phyloP scores from a whole-genome alignment of 306 rosid species.

The Quercus robur region DNA sequence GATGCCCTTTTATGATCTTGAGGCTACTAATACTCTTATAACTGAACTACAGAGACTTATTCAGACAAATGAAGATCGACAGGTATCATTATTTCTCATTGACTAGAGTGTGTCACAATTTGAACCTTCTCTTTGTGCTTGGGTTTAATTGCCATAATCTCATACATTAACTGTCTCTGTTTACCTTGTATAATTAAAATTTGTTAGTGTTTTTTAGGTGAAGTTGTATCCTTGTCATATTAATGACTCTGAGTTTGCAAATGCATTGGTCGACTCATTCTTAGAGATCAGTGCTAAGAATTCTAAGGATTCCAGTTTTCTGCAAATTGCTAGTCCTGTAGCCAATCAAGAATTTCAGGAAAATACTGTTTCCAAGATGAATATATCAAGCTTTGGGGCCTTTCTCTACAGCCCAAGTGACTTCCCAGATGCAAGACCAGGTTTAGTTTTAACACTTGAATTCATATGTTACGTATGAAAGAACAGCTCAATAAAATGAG shows the following conservation, averaged over 20 bases:
- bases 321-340: slow-evolving; percentile 29
- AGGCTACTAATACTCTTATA: slow-evolving; percentile 60
- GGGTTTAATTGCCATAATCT: slow-evolving; percentile 11
- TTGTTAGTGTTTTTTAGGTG: slow-evolving; percentile 48
- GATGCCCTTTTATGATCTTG: slow-evolving; percentile 74
- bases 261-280: slow-evolving; percentile 75
- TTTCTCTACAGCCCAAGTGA: slow-evolving; percentile 52
- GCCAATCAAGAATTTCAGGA: slow-evolving; percentile 29
- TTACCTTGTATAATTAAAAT: slow-evolving; percentile 1
- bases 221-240: slow-evolving; percentile 74
- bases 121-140: neutral
- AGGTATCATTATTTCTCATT: slow-evolving; percentile 44
- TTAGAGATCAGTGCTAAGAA: slow-evolving; percentile 54
- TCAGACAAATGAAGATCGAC: slow-evolving; percentile 49
- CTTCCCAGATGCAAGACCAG: slow-evolving; percentile 88
- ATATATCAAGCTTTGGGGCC: slow-evolving; percentile 27
- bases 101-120: neutral
- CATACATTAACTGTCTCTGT: neutral
- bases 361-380: slow-evolving; percentile 27
- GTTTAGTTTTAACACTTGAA: slow-evolving; percentile 27
- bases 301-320: slow-evolving; percentile 29
- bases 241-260: slow-evolving; percentile 75
- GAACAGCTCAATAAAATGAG: neutral
- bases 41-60: slow-evolving; percentile 62
- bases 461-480: neutral